A percentile compares a stretch with the other conserved stretches of the same genome.
These are phyloP conservation scores for Fusarium sp. DNA, from an alignment of 2,329 filamentous ascomycete species.

Conservation along the genomic window DNA sequence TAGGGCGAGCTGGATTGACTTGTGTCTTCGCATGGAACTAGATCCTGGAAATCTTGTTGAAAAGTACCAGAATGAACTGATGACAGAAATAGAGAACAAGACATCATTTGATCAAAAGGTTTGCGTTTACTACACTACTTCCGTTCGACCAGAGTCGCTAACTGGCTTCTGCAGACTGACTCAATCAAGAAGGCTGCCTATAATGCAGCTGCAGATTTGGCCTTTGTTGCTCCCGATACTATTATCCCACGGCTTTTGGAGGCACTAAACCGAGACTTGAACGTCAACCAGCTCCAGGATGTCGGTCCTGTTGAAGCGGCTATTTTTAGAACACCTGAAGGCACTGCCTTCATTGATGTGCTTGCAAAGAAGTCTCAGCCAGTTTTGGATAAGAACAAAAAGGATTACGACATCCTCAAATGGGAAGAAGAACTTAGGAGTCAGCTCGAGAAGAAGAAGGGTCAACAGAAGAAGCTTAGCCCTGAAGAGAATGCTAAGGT, in stretches of 20 bases:
- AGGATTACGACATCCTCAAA: slow-evolving; percentile 94
- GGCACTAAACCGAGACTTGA: slow-evolving; percentile 78
- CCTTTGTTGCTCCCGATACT: slow-evolving; percentile 88
- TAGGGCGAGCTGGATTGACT: slow-evolving; percentile 85
- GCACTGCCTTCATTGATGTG: slow-evolving; percentile 89
- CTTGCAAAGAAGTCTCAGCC: slow-evolving; percentile 82
- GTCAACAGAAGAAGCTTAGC: slow-evolving; percentile 88
- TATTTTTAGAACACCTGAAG: slow-evolving; percentile 91
- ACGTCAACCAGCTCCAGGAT: slow-evolving; percentile 73
- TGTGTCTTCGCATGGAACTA: slow-evolving; percentile 80
- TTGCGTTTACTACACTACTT: slow-evolving; percentile 40
- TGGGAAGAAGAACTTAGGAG: slow-evolving; percentile 94
- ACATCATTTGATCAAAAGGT: slow-evolving; percentile 66
- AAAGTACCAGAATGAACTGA: slow-evolving; percentile 70
- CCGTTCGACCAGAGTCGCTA: slow-evolving; percentile 5
- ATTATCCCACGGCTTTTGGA: slow-evolving; percentile 81
- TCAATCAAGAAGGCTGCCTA: slow-evolving; percentile 76
- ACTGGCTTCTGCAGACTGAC: slow-evolving; percentile 42
- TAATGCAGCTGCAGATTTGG: slow-evolving; percentile 87
- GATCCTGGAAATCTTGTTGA: slow-evolving; percentile 84
- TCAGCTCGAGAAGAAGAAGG: slow-evolving; percentile 93
- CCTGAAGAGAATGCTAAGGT: slow-evolving; percentile 90
- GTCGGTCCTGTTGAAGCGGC: slow-evolving; percentile 90
- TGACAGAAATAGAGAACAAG: slow-evolving; percentile 71
- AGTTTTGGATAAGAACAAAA: slow-evolving; percentile 83